These are phyloP conservation scores for Vitis rupestris DNA, from an alignment of 164 flowering plant genomes.

Conservation along the genomic window DNA sequence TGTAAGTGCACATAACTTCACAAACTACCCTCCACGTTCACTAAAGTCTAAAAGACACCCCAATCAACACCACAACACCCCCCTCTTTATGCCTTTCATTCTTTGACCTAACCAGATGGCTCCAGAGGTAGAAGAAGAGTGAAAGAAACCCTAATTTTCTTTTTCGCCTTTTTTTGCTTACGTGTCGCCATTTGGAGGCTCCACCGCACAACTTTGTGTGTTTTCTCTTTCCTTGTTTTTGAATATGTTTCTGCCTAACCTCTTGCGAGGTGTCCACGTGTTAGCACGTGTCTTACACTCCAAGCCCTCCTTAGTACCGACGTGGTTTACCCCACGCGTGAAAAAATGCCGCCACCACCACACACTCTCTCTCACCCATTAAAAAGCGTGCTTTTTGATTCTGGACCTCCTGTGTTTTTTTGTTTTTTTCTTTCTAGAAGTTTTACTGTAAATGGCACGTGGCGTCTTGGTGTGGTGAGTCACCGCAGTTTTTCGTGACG, in stretches of 20 bases:
- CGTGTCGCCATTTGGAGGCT: slow-evolving; percentile 15
- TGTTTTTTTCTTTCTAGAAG: slow-evolving; percentile 16
- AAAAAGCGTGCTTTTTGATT: background rate
- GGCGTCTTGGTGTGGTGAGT: slow-evolving; percentile 9
- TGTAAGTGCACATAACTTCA: too few relatives aligned
- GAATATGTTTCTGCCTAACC: slow-evolving; percentile 20
- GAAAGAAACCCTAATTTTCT: slow-evolving; percentile 25
- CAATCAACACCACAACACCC: background rate
- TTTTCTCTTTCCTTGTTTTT: slow-evolving; percentile 6
- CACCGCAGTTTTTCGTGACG: background rate
- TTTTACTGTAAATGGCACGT: slow-evolving; percentile 12
- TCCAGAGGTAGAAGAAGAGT: slow-evolving; percentile 22
- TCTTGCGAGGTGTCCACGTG: slow-evolving; percentile 17
- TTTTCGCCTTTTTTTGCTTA: slow-evolving; percentile 5
- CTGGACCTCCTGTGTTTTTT: background rate
- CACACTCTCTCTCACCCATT: background rate
- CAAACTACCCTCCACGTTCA: slow-evolving; percentile 12
- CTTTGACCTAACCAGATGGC: background rate
- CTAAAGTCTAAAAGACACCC: slow-evolving; percentile 3
- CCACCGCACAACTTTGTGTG: background rate
- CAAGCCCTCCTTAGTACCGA: slow-evolving; percentile 10
- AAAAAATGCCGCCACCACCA: slow-evolving; percentile 2
- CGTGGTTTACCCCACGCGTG: slow-evolving; percentile 22
- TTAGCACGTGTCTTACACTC: slow-evolving; percentile 8
- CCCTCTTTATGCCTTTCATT: background rate